phyloP scores from a whole-genome alignment of 257 asterid species.

The Forsythia viridissima region DNA sequence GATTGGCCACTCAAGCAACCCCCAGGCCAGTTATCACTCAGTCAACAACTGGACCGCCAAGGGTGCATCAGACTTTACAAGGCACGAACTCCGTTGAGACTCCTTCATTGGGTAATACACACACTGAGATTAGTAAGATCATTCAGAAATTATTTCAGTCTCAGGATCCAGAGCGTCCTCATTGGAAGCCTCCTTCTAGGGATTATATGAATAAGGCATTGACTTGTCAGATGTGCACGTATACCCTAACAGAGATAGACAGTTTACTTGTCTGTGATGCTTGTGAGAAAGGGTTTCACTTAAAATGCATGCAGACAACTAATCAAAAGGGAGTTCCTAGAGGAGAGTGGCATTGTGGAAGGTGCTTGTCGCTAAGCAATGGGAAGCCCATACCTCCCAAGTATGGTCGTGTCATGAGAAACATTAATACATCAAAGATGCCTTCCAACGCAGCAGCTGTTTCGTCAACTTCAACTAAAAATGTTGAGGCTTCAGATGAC shows the following conservation, averaged over 20 bases:
- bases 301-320: constrained; percentile 77
- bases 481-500: constrained; percentile 41
- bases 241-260: constrained; percentile 57
- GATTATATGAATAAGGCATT: constrained; percentile 83
- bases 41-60: constrained; percentile 40
- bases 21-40: constrained; percentile 56
- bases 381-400: constrained; percentile 97
- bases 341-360: constrained; percentile 96
- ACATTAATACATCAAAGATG: constrained; percentile 50
- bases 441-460: constrained; percentile 41
- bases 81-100: constrained; percentile 44
- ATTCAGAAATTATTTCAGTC: constrained; percentile 75
- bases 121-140: constrained; percentile 74
- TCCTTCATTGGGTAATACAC: constrained; percentile 50
- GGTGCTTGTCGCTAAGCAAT: constrained; percentile 77
- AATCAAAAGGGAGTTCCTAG: constrained; percentile 66
- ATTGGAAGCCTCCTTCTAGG: constrained; percentile 90
- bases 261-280: constrained; percentile 85
- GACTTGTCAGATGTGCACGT: constrained; percentile 76
- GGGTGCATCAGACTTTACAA: constrained; percentile 41
- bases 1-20: constrained; percentile 48
- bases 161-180: constrained; percentile 50
- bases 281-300: constrained; percentile 93
- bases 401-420: constrained; percentile 96
- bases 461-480: constrained; percentile 49